A percentile compares a stretch with the other conserved stretches of the same genome.
Conservation (phyloP, 1,284 basidiomycete species). For the Apiotrichum veenhuisii region DNA sequence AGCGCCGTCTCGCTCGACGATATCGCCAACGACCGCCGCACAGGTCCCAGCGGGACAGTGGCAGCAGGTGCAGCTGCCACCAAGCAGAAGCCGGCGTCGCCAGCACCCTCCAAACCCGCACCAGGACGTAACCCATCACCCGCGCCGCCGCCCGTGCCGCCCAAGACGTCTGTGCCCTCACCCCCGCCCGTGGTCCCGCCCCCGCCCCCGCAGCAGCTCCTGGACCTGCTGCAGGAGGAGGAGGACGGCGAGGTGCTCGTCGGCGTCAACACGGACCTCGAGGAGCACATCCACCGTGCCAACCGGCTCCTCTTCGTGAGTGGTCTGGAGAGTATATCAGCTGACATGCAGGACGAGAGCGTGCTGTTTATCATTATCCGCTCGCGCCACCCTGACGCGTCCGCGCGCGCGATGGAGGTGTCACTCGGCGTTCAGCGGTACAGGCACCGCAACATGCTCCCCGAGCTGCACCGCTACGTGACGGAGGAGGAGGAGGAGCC, state of each 20-base stretch:
- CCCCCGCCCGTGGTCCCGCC: neutral
- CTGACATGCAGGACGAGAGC: slow-evolving; percentile 28
- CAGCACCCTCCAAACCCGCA: neutral
- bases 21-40: slow-evolving; percentile 17
- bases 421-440: slow-evolving; percentile 42
- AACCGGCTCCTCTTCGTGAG: slow-evolving; percentile 26
- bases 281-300: slow-evolving; percentile 34
- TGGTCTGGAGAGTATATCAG: neutral
- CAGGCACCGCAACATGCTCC: slow-evolving; percentile 40
- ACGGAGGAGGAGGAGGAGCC: slow-evolving; percentile 33
- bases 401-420: slow-evolving; percentile 41
- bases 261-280: slow-evolving; percentile 28
- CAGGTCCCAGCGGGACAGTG: neutral
- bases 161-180: neutral
- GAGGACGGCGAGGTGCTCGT: slow-evolving; percentile 48
- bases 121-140: neutral
- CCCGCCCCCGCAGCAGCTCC: neutral
- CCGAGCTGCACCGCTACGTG: slow-evolving; percentile 46
- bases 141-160: neutral
- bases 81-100: too few species aligned
- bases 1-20: slow-evolving; percentile 28
- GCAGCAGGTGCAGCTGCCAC: too few species aligned
- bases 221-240: slow-evolving; percentile 22
- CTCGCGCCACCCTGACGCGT: slow-evolving; percentile 31
- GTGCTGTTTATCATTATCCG: slow-evolving; percentile 45